phyloP scores from a whole-genome alignment of 2,329 filamentous ascomycete genomes.

The Colletotrichum sp. region DNA sequence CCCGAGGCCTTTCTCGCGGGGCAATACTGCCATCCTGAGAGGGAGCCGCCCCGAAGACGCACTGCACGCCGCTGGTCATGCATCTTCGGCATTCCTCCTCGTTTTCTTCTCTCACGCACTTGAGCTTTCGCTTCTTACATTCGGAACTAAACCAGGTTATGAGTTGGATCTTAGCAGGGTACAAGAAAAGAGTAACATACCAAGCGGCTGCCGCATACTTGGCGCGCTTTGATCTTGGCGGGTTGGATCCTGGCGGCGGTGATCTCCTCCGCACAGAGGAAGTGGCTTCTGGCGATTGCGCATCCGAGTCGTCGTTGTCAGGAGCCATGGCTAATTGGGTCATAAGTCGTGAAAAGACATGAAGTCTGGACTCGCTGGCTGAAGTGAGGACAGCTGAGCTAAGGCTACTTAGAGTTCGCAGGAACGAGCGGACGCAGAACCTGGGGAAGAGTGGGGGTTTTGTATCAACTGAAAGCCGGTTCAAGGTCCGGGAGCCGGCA shows the following conservation, averaged over 20 bases:
- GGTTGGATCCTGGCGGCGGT: background rate
- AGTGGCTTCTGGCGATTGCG: background rate
- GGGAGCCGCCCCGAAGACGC: constrained; percentile 26
- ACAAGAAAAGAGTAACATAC: background rate
- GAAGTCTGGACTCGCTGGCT: background rate
- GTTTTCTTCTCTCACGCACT: constrained; percentile 34
- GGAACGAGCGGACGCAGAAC: background rate
- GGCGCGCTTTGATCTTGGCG: constrained; percentile 3
- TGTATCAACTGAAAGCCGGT: background rate
- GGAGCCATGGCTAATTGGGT: background rate
- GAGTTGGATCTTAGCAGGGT: background rate
- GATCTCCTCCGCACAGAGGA: background rate
- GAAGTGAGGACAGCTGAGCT: background rate
- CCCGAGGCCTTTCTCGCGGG: background rate
- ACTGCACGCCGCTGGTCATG: constrained; percentile 26
- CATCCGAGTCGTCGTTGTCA: background rate
- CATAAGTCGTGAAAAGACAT: background rate
- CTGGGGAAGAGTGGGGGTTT: constrained; percentile 15
- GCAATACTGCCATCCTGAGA: constrained; percentile 23
- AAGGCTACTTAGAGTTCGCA: background rate
- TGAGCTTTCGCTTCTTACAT: constrained; percentile 45
- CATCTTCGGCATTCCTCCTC: constrained; percentile 35
- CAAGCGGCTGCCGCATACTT: constrained; percentile 15
- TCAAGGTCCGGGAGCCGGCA: background rate
- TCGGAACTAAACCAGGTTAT: constrained; percentile 9